Conservation (phyloP, 2,329 filamentous ascomycete genomes). For the Epichloe typhina region DNA sequence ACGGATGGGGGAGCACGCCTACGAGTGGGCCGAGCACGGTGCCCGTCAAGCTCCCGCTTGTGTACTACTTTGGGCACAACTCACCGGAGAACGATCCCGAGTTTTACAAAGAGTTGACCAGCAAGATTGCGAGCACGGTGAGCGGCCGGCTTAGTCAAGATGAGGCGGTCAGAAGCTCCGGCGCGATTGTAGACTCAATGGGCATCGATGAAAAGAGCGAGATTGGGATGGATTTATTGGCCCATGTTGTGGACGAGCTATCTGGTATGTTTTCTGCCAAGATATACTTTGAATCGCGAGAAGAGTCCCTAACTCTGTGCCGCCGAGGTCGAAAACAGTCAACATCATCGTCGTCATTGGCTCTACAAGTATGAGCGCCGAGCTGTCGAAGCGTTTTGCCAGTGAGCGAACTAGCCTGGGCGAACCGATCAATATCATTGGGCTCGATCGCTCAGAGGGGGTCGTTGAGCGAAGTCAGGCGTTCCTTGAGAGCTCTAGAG, state of each 20-base stretch:
- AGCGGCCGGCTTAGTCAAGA: slow-evolving; percentile 69
- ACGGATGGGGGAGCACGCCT: slow-evolving; percentile 74
- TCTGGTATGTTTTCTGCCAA: slow-evolving; percentile 23
- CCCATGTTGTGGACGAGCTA: slow-evolving; percentile 55
- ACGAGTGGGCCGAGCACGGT: slow-evolving; percentile 81
- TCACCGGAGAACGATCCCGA: slow-evolving; percentile 58
- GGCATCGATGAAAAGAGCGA: slow-evolving; percentile 54
- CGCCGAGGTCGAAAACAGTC: slow-evolving; percentile 30
- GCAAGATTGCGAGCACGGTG: slow-evolving; percentile 65
- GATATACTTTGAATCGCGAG: neutral
- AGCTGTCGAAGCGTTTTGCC: slow-evolving; percentile 58
- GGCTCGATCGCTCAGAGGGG: slow-evolving; percentile 74
- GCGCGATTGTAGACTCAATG: slow-evolving; percentile 77
- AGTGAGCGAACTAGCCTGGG: slow-evolving; percentile 41
- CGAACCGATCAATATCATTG: slow-evolving; percentile 62
- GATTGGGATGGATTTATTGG: slow-evolving; percentile 60
- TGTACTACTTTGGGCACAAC: slow-evolving; percentile 73
- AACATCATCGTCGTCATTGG: slow-evolving; percentile 75
- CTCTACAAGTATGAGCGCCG: slow-evolving; percentile 60
- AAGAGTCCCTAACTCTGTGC: neutral
- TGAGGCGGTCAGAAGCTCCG: slow-evolving; percentile 51
- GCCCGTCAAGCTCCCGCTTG: slow-evolving; percentile 82
- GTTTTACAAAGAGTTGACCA: slow-evolving; percentile 62
- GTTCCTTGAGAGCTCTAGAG: slow-evolving; percentile 61
- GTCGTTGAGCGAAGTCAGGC: slow-evolving; percentile 61